These are phyloP conservation scores for Nidularia pulvinata DNA, from an alignment of 768 basidiomycete genomes.

Conservation along the genomic window DNA sequence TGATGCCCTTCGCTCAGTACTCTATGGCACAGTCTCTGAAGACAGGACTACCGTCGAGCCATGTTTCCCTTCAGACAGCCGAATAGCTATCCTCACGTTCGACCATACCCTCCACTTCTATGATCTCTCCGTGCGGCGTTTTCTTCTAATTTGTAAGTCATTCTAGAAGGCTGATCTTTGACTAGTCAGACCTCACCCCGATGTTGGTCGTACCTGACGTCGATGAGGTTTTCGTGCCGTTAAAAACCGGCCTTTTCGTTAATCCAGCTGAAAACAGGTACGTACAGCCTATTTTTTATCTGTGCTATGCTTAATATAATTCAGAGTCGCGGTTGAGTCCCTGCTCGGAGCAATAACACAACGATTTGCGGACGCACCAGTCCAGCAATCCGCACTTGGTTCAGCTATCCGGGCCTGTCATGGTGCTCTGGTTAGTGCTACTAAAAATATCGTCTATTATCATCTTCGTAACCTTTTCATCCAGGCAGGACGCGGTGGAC, in stretches of 20 bases:
- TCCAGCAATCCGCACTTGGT: conserved; percentile 68
- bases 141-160: conserved; percentile 7
- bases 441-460: background rate
- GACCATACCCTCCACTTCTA: conserved; percentile 86
- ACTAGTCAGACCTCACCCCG: conserved; percentile 48
- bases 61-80: conserved; percentile 52
- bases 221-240: conserved; percentile 90
- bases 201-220: conserved; percentile 88
- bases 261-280: conserved; percentile 73
- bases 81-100: conserved; percentile 82
- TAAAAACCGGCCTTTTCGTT: conserved; percentile 73
- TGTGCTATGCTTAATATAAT: background rate
- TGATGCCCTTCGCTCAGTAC: conserved; percentile 51
- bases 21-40: conserved; percentile 59
- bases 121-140: conserved; percentile 73
- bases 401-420: conserved; percentile 74
- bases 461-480: conserved; percentile 4
- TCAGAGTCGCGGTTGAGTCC: conserved; percentile 61
- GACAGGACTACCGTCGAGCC: conserved; percentile 8
- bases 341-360: conserved; percentile 66
- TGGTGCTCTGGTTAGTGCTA: conserved; percentile 61
- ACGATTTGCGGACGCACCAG: conserved; percentile 49
- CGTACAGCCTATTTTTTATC: conserved; percentile 12
- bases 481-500: conserved; percentile 73
- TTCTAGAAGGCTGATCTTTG: conserved; percentile 14